phyloP scores from a whole-genome alignment of 768 basidiomycete genomes.

The Mycena olivaceomarginata region DNA sequence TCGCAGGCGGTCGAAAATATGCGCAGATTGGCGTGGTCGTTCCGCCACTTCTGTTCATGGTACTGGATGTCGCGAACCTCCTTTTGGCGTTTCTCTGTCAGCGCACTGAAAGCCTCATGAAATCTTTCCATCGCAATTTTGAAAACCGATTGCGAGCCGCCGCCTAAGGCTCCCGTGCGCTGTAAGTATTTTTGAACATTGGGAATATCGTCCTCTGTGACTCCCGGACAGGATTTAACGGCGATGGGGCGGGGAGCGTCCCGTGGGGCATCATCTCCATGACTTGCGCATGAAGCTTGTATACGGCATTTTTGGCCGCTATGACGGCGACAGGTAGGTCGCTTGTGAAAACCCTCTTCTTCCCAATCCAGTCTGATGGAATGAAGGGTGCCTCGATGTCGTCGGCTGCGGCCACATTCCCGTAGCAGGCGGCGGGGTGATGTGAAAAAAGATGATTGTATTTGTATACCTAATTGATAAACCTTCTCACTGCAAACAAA shows the following conservation, averaged over 20 bases:
- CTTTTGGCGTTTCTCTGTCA: not conserved
- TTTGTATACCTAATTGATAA: too few relatives aligned
- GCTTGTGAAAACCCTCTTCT: too few relatives aligned
- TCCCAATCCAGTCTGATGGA: too few relatives aligned
- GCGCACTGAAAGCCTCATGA: not conserved
- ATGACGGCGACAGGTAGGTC: too few relatives aligned
- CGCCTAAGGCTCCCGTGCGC: conserved; percentile 7
- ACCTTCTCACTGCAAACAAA: too few relatives aligned
- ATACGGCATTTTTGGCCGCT: too few relatives aligned
- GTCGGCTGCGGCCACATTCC: too few relatives aligned
- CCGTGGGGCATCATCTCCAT: too few relatives aligned
- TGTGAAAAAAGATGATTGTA: too few relatives aligned
- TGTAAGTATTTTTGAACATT: conserved; percentile 3
- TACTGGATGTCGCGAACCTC: conserved; percentile 8
- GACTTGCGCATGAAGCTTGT: too few relatives aligned
- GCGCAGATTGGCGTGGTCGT: conserved; percentile 18
- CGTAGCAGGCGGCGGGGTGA: too few relatives aligned
- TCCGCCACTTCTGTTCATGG: conserved; percentile 26
- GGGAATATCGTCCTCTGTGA: conserved; percentile 9
- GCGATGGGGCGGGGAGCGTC: not conserved
- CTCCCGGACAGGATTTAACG: conserved; percentile 9
- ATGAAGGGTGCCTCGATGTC: too few relatives aligned
- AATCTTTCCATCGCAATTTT: conserved; percentile 20
- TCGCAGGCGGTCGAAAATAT: conserved; percentile 23
- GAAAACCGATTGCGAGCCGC: conserved; percentile 17